Conservation (phyloP, 2,329 filamentous ascomycete species). For the Penicillium palitans region DNA sequence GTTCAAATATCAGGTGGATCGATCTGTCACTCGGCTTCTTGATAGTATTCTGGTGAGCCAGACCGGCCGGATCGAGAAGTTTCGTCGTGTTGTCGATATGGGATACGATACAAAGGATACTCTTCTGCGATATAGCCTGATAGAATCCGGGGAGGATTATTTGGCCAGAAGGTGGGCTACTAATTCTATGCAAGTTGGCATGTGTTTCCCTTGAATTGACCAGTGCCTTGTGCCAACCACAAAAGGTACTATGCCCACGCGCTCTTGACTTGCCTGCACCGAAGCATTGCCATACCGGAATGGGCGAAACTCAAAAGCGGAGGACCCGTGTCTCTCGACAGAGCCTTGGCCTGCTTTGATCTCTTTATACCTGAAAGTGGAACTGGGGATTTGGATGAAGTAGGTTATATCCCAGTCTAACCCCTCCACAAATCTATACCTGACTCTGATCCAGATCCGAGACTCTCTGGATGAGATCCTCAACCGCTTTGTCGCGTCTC, state of each 20-base stretch:
- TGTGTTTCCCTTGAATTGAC: conserved; percentile 9
- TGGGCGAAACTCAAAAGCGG: conserved; percentile 64
- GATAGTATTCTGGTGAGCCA: conserved; percentile 71
- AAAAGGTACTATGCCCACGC: conserved; percentile 71
- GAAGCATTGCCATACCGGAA: conserved; percentile 72
- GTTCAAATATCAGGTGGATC: conserved; percentile 56
- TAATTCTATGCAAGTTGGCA: background rate
- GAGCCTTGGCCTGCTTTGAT: conserved; percentile 78
- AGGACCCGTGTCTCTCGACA: conserved; percentile 64
- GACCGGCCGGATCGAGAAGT: conserved; percentile 66
- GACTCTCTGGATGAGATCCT: conserved; percentile 66
- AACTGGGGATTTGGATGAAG: conserved; percentile 72
- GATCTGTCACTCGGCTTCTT: conserved; percentile 56
- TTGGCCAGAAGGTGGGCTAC: conserved; percentile 64
- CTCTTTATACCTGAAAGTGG: conserved; percentile 79
- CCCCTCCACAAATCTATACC: background rate
- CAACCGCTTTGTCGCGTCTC: conserved; percentile 53
- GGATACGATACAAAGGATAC: conserved; percentile 90
- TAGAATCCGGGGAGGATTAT: conserved; percentile 67
- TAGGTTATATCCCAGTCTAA: conserved; percentile 37
- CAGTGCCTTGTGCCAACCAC: conserved; percentile 5
- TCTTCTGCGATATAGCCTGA: conserved; percentile 65
- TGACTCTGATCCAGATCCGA: conserved; percentile 53
- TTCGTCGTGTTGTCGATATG: conserved; percentile 67
- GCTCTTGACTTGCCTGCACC: conserved; percentile 76